Evolutionary conservation across 2,329 filamentous ascomycete species (phyloP), one percentile per base, ranked within the genome.

Genomic region (Apiospora malaysiana): DNA sequence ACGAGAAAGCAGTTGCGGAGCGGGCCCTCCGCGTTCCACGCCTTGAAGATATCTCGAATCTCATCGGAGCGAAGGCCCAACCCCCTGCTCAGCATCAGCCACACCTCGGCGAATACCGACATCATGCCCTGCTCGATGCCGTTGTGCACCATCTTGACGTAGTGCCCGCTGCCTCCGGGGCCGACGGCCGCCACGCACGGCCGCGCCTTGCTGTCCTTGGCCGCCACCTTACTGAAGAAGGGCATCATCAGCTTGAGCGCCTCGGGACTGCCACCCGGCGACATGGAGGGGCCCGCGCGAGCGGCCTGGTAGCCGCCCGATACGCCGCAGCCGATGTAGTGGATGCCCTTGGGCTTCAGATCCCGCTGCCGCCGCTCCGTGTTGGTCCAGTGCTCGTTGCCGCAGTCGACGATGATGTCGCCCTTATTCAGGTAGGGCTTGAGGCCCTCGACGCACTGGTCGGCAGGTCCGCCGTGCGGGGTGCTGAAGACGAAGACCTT

Each of bases 111-210:
- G 7, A 92, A 84, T 0, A 86, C 84, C 69, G 81, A 88, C 82
- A 93, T 87, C 88, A 93, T 92, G 1, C 90, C 91, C 72, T 92
- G 90, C 77, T 93, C 91, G 72, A 93, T 93, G 0, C 91, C 91
- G 73, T 93, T 93, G 77, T 93, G 91, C 4, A 93, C 86, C 90
- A 93, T 93, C 82, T 94, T 93, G 51, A 93, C 90, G 76, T 91
- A 93, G 78, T 93, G 91, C 0, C 91, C 91, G 1, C 88, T 85
- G 1, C 91, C 91, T 0, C 88, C 88, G 1, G 87, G 86, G 0
- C 91, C 91, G 66, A 91, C 84, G 37, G 85, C 83, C 0, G 82
- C 87, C 0, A 91, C 89, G 74, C 91, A 93, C 0, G 90, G 85
- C 14, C 83, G 85, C 0, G 88, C 89, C 4, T 87, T 82, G 46